These are phyloP conservation scores for Rubus parviflorus DNA, from an alignment of 306 rosid genomes.

Conservation along the genomic window DNA sequence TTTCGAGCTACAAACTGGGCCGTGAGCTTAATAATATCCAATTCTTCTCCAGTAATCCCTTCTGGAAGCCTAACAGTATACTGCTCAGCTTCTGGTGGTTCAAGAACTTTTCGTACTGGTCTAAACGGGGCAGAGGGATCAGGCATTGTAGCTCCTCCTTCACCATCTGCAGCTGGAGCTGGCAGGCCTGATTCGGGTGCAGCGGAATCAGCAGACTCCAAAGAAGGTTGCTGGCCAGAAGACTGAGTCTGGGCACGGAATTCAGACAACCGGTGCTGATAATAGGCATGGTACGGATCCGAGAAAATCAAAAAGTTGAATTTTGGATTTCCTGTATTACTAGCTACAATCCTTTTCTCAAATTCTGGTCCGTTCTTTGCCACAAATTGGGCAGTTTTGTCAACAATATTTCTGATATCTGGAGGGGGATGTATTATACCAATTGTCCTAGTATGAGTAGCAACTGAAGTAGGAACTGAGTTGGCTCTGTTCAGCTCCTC, in stretches of 20 bases:
- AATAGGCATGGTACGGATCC: constrained; percentile 88
- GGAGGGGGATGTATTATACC: constrained; percentile 98
- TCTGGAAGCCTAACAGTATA: constrained; percentile 93
- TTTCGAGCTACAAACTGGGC: constrained; percentile 96
- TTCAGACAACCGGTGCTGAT: constrained; percentile 83
- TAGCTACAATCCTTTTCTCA: constrained; percentile 84
- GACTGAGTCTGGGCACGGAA: constrained; percentile 77
- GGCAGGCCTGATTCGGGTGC: constrained; percentile 39
- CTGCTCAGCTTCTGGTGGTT: constrained; percentile 94
- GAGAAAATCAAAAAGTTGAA: constrained; percentile 70
- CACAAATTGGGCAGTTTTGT: constrained; percentile 84
- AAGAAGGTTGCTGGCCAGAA: constrained; percentile 44
- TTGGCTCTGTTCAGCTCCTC: constrained; percentile 47
- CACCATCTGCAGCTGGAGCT: constrained; percentile 49
- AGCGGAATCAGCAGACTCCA: constrained; percentile 42
- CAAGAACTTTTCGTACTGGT: constrained; percentile 66
- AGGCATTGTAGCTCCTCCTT: constrained; percentile 38
- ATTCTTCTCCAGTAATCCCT: constrained; percentile 91
- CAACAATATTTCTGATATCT: constrained; percentile 83
- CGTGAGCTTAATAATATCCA: constrained; percentile 92
- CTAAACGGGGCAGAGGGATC: constrained; percentile 71
- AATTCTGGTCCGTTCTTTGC: constrained; percentile 89
- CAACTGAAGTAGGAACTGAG: constrained; percentile 51
- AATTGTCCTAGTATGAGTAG: constrained; percentile 84
- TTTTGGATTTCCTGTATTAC: constrained; percentile 73